These are phyloP conservation scores for Begonia peltatifolia DNA, from an alignment of 306 rosid species.

Conservation along the genomic window DNA sequence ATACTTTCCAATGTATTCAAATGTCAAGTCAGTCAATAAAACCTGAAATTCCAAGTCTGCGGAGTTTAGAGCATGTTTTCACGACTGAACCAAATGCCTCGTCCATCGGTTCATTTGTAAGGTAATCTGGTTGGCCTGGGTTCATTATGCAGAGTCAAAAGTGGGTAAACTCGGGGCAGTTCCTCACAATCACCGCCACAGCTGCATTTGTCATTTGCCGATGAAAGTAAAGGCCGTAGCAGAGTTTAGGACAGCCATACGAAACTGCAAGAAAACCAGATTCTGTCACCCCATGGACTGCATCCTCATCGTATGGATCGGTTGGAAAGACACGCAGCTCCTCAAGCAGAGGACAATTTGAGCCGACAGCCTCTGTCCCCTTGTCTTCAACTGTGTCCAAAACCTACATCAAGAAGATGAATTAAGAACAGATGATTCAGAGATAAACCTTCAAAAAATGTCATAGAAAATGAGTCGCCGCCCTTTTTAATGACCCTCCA, in stretches of 20 bases:
- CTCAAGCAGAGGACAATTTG: constrained; percentile 65
- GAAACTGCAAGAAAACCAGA: constrained; percentile 71
- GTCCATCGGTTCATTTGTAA: constrained; percentile 53
- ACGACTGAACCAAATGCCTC: constrained; percentile 80
- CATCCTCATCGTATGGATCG: constrained; percentile 44
- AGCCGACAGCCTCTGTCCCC: constrained; percentile 74
- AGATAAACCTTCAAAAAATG: not conserved
- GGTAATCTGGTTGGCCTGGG: constrained; percentile 53
- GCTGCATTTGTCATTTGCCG: constrained; percentile 87
- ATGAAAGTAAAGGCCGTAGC: constrained; percentile 71
- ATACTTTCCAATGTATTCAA: constrained; percentile 60
- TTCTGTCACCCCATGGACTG: constrained; percentile 53
- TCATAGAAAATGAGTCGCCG: not conserved
- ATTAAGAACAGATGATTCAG: not conserved
- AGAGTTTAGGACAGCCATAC: constrained; percentile 59
- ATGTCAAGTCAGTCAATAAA: constrained; percentile 53
- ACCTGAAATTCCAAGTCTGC: constrained; percentile 69
- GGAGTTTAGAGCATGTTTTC: constrained; percentile 64
- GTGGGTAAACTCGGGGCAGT: constrained; percentile 75
- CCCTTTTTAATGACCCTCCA: not conserved
- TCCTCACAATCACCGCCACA: constrained; percentile 63
- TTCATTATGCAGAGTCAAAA: constrained; percentile 77
- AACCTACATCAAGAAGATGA: constrained; percentile 35
- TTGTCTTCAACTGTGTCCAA: constrained; percentile 71
- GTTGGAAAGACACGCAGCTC: constrained; percentile 78